Evolutionary conservation across 768 basidiomycete species (phyloP).

Genomic region (Trametes cubensis): DNA sequence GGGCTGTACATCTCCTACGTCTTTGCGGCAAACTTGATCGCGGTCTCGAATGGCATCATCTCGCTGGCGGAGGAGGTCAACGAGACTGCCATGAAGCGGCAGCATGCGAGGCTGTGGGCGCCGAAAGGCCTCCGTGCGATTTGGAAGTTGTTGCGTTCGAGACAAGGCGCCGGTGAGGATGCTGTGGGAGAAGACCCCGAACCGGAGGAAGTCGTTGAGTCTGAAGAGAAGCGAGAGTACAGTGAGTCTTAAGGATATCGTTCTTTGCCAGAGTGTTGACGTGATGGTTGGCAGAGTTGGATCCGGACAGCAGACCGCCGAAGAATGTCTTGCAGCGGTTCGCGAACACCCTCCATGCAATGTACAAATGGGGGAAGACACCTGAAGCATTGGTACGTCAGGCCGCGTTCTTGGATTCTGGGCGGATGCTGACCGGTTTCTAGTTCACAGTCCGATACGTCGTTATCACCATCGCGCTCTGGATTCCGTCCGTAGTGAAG

Average conservation of each 20-base stretch:
- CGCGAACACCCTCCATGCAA: conserved; percentile 37
- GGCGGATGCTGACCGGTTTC: neutral
- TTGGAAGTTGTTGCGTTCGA: conserved; percentile 31
- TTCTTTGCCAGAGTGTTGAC: neutral
- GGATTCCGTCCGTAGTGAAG: conserved; percentile 50
- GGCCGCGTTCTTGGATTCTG: neutral
- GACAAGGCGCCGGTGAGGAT: conserved; percentile 27
- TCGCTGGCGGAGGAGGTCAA: conserved; percentile 41
- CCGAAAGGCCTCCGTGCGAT: conserved; percentile 47
- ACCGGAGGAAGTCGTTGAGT: conserved; percentile 35
- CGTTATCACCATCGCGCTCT: conserved; percentile 50
- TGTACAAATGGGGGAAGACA: conserved; percentile 45
- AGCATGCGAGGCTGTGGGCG: conserved; percentile 48
- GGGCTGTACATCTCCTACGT: conserved; percentile 55
- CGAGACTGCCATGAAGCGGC: conserved; percentile 42
- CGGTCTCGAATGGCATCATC: conserved; percentile 41
- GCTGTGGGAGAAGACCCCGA: conserved; percentile 31
- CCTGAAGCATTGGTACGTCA: conserved; percentile 43
- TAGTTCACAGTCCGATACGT: conserved; percentile 56
- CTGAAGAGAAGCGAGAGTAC: conserved; percentile 33
- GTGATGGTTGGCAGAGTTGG: conserved; percentile 33
- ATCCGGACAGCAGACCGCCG: conserved; percentile 54
- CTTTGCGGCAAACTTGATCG: conserved; percentile 48
- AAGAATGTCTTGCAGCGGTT: conserved; percentile 45
- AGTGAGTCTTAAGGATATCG: conserved; percentile 20